phyloP scores from a whole-genome alignment of 352 stramenopile genomes.

The Phytophthora multivora region DNA sequence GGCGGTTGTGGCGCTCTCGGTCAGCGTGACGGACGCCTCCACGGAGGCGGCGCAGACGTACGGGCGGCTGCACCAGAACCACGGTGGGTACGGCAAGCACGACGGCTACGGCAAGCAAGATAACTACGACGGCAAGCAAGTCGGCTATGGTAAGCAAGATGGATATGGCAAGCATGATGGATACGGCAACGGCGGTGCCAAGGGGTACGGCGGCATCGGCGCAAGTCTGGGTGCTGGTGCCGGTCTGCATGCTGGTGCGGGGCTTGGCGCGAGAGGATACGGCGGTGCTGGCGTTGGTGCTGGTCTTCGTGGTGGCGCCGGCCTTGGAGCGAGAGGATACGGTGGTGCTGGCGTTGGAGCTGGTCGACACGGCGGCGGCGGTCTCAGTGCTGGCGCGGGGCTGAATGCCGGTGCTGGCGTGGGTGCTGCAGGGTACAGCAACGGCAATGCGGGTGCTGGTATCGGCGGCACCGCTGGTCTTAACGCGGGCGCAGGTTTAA shows the following conservation, averaged over 20 bases:
- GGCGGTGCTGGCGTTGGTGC: neutral
- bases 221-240: neutral
- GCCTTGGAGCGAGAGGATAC: neutral
- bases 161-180: neutral
- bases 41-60: slow-evolving; percentile 7
- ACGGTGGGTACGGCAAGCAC: neutral
- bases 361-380: neutral
- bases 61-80: neutral
- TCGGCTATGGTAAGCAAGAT: neutral
- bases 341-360: neutral
- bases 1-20: slow-evolving; percentile 3
- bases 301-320: neutral
- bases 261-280: neutral
- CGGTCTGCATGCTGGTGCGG: neutral
- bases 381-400: neutral
- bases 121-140: neutral
- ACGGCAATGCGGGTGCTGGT: neutral
- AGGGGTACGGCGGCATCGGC: neutral
- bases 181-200: neutral
- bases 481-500: neutral
- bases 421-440: no score
- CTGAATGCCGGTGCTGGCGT: neutral
- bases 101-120: neutral
- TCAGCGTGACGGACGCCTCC: slow-evolving; percentile 6
- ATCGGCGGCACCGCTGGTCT: no score